These are phyloP conservation scores for Trichoderma hamatum DNA, from an alignment of 2,329 filamentous ascomycete species.

Conservation along the genomic window DNA sequence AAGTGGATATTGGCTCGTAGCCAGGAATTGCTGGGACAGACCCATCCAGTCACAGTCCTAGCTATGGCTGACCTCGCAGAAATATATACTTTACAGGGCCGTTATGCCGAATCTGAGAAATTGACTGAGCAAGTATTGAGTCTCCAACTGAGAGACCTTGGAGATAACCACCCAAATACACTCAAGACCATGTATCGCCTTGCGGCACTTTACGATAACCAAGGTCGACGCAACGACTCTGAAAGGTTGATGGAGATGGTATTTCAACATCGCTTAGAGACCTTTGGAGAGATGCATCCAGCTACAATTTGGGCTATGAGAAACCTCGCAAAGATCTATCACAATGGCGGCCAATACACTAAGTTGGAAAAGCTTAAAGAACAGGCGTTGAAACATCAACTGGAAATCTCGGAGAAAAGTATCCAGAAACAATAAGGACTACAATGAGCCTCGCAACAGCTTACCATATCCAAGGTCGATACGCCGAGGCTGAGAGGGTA, in stretches of 20 bases:
- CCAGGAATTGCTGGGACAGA: not conserved
- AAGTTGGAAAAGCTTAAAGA: not conserved
- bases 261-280: conserved; percentile 27
- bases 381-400: not conserved
- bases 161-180: conserved; percentile 20
- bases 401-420: too few species aligned
- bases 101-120: conserved; percentile 30
- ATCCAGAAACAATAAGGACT: too few species aligned
- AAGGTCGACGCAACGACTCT: conserved; percentile 30
- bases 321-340: not conserved
- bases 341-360: not conserved
- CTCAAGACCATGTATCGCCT: conserved; percentile 3
- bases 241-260: conserved; percentile 25
- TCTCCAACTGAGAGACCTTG: not conserved
- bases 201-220: conserved; percentile 30
- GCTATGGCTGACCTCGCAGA: not conserved
- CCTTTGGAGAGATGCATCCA: conserved; percentile 32
- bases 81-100: conserved; percentile 32
- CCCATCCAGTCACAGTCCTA: not conserved
- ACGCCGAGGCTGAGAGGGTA: too few species aligned
- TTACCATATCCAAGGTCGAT: too few species aligned
- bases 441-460: too few species aligned
- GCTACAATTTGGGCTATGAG: conserved; percentile 21
- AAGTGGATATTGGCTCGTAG: not conserved
- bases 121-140: not conserved